A percentile compares a stretch with the other conserved stretches of the same genome.
phyloP scores from a whole-genome alignment of 139 green algal species.

The Choricystis sp. region DNA sequence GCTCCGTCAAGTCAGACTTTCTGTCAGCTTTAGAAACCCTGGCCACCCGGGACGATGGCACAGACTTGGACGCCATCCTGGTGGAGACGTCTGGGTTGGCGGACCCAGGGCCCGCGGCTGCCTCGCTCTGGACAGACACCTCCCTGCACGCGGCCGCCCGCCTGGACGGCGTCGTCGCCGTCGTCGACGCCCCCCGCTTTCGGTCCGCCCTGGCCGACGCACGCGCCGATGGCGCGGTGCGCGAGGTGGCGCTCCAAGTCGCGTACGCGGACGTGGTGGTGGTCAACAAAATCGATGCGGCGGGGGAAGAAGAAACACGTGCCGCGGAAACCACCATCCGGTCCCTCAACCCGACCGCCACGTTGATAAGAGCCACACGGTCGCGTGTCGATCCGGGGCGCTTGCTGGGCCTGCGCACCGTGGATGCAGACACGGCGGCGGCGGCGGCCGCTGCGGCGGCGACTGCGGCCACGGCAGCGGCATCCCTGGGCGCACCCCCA shows the following conservation, averaged over 20 bases:
- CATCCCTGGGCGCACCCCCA: too few relatives aligned
- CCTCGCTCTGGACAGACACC: conserved; percentile 70
- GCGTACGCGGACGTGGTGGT: conserved; percentile 74
- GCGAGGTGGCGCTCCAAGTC: conserved; percentile 71
- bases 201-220: conserved; percentile 35
- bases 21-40: conserved; percentile 45
- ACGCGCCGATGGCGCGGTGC: conserved; percentile 23
- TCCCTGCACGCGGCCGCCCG: conserved; percentile 55
- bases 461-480: not conserved
- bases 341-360: not conserved
- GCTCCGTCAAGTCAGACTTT: conserved; percentile 84
- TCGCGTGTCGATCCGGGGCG: not conserved
- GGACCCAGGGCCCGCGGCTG: conserved; percentile 67
- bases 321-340: conserved; percentile 25
- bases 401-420: not conserved
- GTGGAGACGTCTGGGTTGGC: conserved; percentile 83
- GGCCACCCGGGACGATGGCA: conserved; percentile 8
- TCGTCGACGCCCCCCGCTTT: conserved; percentile 66
- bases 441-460: too few relatives aligned
- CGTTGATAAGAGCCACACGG: not conserved
- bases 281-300: conserved; percentile 77
- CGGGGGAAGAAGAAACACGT: conserved; percentile 21
- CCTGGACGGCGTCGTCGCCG: conserved; percentile 72
- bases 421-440: not conserved
- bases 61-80: conserved; percentile 70